Conservation (phyloP, 2,329 filamentous ascomycete species). For the Exophiala oligosperma region DNA sequence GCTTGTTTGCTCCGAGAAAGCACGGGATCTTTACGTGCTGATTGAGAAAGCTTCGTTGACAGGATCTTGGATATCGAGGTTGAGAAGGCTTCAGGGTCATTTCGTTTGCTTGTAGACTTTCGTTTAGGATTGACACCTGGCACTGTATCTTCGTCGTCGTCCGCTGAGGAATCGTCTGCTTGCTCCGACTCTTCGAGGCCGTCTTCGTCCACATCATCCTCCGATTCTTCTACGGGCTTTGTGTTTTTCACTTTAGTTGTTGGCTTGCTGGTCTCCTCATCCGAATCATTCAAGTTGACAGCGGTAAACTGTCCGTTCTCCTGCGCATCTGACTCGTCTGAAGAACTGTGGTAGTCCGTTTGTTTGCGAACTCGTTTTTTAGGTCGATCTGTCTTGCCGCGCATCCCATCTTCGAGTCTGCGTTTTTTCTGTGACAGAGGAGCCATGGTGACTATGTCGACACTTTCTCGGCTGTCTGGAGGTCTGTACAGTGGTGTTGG, state of each 20-base stretch:
- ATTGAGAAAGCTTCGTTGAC: constrained; percentile 78
- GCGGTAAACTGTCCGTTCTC: constrained; percentile 47
- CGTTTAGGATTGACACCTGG: constrained; percentile 37
- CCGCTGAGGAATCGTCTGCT: constrained; percentile 38
- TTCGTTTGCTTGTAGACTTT: constrained; percentile 64
- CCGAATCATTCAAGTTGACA: constrained; percentile 51
- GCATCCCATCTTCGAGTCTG: constrained; percentile 60
- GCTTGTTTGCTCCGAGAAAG: constrained; percentile 78
- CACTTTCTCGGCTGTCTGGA: too few relatives aligned
- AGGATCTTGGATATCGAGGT: constrained; percentile 93
- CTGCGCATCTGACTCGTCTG: constrained; percentile 53
- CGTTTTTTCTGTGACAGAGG: constrained; percentile 51
- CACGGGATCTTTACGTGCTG: constrained; percentile 86
- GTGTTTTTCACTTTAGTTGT: constrained; percentile 19
- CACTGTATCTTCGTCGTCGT: constrained; percentile 38
- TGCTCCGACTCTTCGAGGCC: constrained; percentile 40
- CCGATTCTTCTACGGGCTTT: constrained; percentile 31
- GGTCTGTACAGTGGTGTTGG: too few relatives aligned
- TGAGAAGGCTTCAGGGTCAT: constrained; percentile 87
- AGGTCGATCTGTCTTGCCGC: constrained; percentile 51
- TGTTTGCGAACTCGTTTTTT: constrained; percentile 65
- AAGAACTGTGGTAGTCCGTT: constrained; percentile 63
- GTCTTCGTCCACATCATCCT: constrained; percentile 24
- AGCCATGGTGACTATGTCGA: constrained; percentile 35
- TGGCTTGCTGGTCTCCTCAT: constrained; percentile 31